These are phyloP conservation scores for Aspergillus alliaceus DNA, from an alignment of 2,329 filamentous ascomycete species.

Conservation along the genomic window DNA sequence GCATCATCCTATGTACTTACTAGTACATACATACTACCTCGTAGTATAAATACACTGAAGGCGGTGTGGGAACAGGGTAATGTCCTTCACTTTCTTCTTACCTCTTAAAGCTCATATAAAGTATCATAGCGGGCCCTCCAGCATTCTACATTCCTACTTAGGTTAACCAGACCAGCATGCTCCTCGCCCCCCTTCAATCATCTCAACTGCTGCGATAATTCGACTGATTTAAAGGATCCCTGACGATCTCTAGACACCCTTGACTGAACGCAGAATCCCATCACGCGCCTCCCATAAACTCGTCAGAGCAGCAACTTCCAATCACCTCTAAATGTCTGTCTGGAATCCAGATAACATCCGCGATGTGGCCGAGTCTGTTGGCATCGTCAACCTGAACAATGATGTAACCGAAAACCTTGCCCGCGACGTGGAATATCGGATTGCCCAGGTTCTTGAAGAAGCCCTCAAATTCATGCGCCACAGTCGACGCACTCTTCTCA, in stretches of 20 bases:
- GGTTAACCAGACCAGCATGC: not conserved
- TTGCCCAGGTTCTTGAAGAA: conserved; percentile 91
- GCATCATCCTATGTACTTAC: no score
- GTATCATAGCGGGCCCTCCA: no score
- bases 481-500: conserved; percentile 79
- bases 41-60: no score
- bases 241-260: not conserved
- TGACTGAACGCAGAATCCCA: not conserved
- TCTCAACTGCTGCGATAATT: not conserved
- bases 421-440: conserved; percentile 92
- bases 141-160: no score
- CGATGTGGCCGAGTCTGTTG: conserved; percentile 94
- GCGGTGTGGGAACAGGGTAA: not conserved
- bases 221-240: not conserved
- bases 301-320: not conserved
- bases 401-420: conserved; percentile 85
- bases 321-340: conserved; percentile 55
- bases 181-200: not conserved
- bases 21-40: no score
- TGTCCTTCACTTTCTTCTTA: not conserved
- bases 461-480: conserved; percentile 96
- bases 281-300: not conserved
- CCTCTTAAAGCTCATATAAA: not conserved
- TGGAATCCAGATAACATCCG: conserved; percentile 97
- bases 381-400: conserved; percentile 76